Conservation (phyloP, 176 grass and related monocot genomes). For the Zizania latifolia region DNA sequence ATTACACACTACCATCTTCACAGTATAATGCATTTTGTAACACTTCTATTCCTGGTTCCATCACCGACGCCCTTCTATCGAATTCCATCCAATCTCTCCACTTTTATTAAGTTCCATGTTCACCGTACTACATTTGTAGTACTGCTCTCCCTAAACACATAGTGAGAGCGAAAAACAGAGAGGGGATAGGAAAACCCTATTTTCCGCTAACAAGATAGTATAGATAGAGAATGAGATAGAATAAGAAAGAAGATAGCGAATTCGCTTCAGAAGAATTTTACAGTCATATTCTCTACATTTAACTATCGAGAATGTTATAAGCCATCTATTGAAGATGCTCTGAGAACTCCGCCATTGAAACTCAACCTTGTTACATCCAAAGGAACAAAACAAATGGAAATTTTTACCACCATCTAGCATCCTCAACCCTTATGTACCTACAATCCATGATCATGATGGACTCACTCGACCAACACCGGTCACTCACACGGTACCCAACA, state of each 20-base stretch:
- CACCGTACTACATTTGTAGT: background rate
- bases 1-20: background rate
- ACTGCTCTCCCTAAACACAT: background rate
- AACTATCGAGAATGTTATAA: too few relatives aligned
- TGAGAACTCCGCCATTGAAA: background rate
- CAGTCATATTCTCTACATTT: too few relatives aligned
- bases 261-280: too few relatives aligned
- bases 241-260: background rate
- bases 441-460: background rate
- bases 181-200: too few relatives aligned
- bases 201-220: too few relatives aligned
- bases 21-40: background rate
- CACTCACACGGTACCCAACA: too few relatives aligned
- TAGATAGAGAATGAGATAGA: too few relatives aligned
- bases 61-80: background rate
- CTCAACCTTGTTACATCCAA: background rate
- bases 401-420: background rate
- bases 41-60: too few relatives aligned
- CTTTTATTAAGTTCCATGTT: constrained; percentile 2
- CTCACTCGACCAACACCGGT: too few relatives aligned
- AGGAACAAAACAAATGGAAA: constrained; percentile 25
- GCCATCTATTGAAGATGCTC: too few relatives aligned
- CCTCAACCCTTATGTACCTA: background rate
- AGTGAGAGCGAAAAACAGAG: background rate
- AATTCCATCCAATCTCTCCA: background rate